Conservation (phyloP, 169 alveolate species). For the Miamiensis avidus region DNA sequence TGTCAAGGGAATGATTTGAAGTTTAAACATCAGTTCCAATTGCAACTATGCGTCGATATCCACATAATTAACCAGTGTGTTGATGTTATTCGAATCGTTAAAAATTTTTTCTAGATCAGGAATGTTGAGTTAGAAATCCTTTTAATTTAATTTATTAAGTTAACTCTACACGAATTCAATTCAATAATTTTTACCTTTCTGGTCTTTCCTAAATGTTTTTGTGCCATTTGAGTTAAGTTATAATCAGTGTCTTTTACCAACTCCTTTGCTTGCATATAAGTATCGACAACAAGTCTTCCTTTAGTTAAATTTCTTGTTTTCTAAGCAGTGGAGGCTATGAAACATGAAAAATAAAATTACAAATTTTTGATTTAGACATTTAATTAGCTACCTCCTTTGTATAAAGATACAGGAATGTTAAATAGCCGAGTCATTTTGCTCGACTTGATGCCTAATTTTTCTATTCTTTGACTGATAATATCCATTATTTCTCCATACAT, state of each 20-base stretch:
- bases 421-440: conserved; percentile 73
- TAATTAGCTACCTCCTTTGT: conserved; percentile 50
- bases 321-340: conserved; percentile 40
- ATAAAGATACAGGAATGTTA: conserved; percentile 54
- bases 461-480: conserved; percentile 62
- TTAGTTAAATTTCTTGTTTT: conserved; percentile 52
- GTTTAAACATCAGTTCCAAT: conserved; percentile 60
- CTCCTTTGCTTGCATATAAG: conserved; percentile 73
- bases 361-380: not conserved
- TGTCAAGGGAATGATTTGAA: conserved; percentile 93
- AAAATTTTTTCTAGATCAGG: conserved; percentile 40
- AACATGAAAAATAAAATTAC: too few relatives aligned
- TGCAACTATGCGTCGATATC: conserved; percentile 68
- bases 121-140: not conserved
- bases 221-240: conserved; percentile 62
- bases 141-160: not conserved
- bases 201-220: conserved; percentile 51
- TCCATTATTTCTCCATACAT: conserved; percentile 67
- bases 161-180: not conserved
- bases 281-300: conserved; percentile 86
- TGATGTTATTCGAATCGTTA: conserved; percentile 49
- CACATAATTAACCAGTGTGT: conserved; percentile 55
- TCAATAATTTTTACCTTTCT: conserved; percentile 51
- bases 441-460: conserved; percentile 44
- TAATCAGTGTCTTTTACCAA: conserved; percentile 76